phyloP scores from a whole-genome alignment of 2,329 filamentous ascomycete species.

The Scedosporium boydii region DNA sequence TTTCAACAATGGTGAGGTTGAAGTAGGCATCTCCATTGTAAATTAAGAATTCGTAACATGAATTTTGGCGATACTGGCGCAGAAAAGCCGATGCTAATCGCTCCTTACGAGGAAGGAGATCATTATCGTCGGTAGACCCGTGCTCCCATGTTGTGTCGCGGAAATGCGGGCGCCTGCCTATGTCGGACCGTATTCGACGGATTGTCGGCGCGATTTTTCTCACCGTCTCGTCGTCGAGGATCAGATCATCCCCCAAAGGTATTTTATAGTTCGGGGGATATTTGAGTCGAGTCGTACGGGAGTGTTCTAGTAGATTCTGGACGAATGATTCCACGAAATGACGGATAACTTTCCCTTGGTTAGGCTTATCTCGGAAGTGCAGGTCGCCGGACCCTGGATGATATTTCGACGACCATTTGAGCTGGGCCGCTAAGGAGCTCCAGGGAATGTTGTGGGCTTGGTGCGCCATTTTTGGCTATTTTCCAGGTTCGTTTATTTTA shows the following conservation, averaged over 20 bases:
- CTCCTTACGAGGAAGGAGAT: slow-evolving; percentile 10
- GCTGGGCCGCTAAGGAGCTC: slow-evolving; percentile 7
- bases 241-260: neutral
- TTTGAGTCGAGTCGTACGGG: slow-evolving; percentile 3
- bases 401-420: slow-evolving; percentile 6
- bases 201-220: neutral
- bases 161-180: neutral
- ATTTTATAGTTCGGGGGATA: slow-evolving; percentile 1
- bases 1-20: slow-evolving; percentile 15
- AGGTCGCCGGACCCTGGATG: slow-evolving; percentile 4
- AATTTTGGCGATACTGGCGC: slow-evolving; percentile 4
- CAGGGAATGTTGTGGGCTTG: slow-evolving; percentile 12
- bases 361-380: slow-evolving; percentile 6
- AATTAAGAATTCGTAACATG: slow-evolving; percentile 11
- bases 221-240: neutral
- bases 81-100: slow-evolving; percentile 12
- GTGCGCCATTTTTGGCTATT: slow-evolving; percentile 9
- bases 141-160: neutral
- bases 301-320: slow-evolving; percentile 8
- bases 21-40: slow-evolving; percentile 9
- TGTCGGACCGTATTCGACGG: neutral
- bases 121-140: neutral
- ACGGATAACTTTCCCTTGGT: slow-evolving; percentile 9
- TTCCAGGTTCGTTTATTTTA: too few relatives aligned
- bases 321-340: slow-evolving; percentile 10